Evolutionary conservation across 345 rosid genomes (phyloP).

Genomic region (Sonneratia caseolaris): DNA sequence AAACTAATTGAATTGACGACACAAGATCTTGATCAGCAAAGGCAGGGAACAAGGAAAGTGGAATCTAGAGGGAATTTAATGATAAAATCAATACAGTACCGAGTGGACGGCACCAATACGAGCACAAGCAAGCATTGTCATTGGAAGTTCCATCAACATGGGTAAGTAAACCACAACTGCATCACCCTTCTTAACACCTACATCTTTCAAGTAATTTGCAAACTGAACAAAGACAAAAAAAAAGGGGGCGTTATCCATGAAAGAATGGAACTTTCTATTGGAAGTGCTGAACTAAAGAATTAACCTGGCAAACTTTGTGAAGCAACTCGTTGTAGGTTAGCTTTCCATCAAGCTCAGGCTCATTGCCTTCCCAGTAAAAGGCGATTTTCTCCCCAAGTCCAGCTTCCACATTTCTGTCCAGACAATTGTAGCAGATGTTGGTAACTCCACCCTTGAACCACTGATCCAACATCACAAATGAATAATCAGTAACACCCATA

Average conservation of each 20-base stretch:
- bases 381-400: slow-evolving; percentile 80
- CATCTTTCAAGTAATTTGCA: slow-evolving; percentile 79
- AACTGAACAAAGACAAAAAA: slow-evolving; percentile 34
- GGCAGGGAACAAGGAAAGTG: background rate
- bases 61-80: background rate
- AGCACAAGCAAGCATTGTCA: slow-evolving; percentile 96
- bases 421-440: slow-evolving; percentile 88
- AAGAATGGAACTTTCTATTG: background rate
- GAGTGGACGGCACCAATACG: slow-evolving; percentile 98
- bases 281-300: background rate
- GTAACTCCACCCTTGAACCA: slow-evolving; percentile 97
- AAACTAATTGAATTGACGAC: slow-evolving; percentile 4
- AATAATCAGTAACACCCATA: background rate
- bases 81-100: slow-evolving; percentile 28
- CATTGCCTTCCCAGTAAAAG: slow-evolving; percentile 86
- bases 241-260: background rate
- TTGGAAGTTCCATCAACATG: slow-evolving; percentile 95
- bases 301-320: slow-evolving; percentile 82
- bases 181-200: slow-evolving; percentile 88
- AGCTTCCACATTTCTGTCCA: slow-evolving; percentile 73
- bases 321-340: slow-evolving; percentile 75
- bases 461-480: slow-evolving; percentile 26
- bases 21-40: background rate
- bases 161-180: slow-evolving; percentile 84
- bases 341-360: slow-evolving; percentile 49